These are phyloP conservation scores for Globisporangium rhizosaccharum DNA, from an alignment of 352 stramenopile genomes.

Conservation along the genomic window DNA sequence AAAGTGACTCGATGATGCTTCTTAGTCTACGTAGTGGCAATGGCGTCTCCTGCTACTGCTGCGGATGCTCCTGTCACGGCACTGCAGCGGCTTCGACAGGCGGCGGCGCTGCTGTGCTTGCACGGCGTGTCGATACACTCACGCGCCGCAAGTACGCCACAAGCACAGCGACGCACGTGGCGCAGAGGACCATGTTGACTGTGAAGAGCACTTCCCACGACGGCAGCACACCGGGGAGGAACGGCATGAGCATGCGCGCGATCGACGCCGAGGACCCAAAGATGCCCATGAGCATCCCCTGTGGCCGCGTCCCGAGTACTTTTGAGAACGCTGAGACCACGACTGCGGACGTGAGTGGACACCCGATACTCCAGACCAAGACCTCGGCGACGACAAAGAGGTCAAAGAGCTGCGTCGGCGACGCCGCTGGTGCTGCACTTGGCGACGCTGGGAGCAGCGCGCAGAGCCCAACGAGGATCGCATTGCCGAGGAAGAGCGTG, in stretches of 20 bases:
- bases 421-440: conserved; percentile 1
- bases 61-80: background rate
- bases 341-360: conserved; percentile 44
- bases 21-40: no score
- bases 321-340: conserved; percentile 57
- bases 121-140: background rate
- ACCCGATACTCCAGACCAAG: conserved; percentile 62
- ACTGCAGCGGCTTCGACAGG: background rate
- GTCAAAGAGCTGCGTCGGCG: conserved; percentile 16
- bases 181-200: conserved; percentile 39
- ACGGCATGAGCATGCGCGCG: conserved; percentile 48
- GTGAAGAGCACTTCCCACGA: conserved; percentile 41
- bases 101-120: no score
- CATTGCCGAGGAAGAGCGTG: conserved; percentile 41
- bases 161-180: conserved; percentile 34
- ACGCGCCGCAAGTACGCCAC: conserved; percentile 12
- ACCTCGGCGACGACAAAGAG: conserved; percentile 38
- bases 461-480: conserved; percentile 30
- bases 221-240: conserved; percentile 42
- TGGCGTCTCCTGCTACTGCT: no score
- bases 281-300: conserved; percentile 55
- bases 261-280: conserved; percentile 54
- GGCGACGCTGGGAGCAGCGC: conserved; percentile 8
- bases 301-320: conserved; percentile 38
- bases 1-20: no score